Evolutionary conservation across 352 stramenopile genomes (phyloP).

Genomic region (Phytophthora agathidicida): DNA sequence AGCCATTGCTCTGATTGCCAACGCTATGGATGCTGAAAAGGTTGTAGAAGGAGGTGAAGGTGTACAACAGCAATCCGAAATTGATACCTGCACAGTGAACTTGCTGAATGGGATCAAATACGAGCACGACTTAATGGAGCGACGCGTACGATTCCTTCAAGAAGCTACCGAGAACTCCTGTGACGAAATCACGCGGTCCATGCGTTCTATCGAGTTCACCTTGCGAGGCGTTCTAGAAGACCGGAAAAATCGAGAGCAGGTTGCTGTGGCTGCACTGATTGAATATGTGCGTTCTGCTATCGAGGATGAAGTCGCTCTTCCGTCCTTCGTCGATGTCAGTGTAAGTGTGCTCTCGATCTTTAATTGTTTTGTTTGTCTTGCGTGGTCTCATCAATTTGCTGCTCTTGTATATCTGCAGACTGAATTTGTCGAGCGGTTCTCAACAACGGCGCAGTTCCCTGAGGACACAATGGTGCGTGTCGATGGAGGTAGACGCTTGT

Average conservation of each 20-base stretch:
- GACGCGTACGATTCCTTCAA: slow-evolving; percentile 57
- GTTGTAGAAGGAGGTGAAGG: not conserved
- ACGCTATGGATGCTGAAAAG: slow-evolving; percentile 20
- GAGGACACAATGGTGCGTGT: slow-evolving; percentile 63
- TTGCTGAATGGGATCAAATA: slow-evolving; percentile 63
- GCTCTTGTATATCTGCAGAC: slow-evolving; percentile 39
- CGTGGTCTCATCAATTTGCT: slow-evolving; percentile 1
- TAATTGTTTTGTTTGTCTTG: not conserved
- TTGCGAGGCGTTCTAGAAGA: slow-evolving; percentile 50
- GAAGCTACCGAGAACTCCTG: slow-evolving; percentile 45
- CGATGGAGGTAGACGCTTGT: slow-evolving; percentile 41
- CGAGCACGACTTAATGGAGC: slow-evolving; percentile 60
- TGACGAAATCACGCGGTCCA: slow-evolving; percentile 49
- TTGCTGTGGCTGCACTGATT: slow-evolving; percentile 51
- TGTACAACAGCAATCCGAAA: not conserved
- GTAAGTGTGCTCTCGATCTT: slow-evolving; percentile 34
- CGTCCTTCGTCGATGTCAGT: slow-evolving; percentile 61
- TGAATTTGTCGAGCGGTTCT: slow-evolving; percentile 59
- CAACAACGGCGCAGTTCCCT: slow-evolving; percentile 52
- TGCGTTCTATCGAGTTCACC: slow-evolving; percentile 57
- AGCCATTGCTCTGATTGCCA: slow-evolving; percentile 24
- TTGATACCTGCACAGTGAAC: slow-evolving; percentile 51
- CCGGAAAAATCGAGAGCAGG: slow-evolving; percentile 52
- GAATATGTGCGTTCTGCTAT: slow-evolving; percentile 55
- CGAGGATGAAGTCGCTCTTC: slow-evolving; percentile 66